Conservation (phyloP, 2,329 filamentous ascomycete genomes). For the Cladosporium sp. region DNA sequence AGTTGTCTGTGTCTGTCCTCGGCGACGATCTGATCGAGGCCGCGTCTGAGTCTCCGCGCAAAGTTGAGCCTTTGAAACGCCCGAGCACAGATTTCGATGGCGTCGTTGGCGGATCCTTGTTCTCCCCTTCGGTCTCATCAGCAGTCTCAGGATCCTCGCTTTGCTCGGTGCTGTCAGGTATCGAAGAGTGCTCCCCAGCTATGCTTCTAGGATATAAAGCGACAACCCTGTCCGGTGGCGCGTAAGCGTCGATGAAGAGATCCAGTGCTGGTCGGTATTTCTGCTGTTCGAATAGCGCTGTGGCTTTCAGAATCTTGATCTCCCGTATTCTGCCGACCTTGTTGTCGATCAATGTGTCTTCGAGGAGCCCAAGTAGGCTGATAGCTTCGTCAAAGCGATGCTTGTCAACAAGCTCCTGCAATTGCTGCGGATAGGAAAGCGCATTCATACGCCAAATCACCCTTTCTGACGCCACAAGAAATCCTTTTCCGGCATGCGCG, state of each 20-base stretch:
- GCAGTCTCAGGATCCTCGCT: slow-evolving; percentile 40
- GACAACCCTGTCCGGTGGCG: slow-evolving; percentile 83
- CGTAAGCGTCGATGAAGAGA: slow-evolving; percentile 82
- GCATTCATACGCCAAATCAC: slow-evolving; percentile 95
- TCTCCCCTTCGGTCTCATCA: slow-evolving; percentile 28
- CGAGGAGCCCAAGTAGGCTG: slow-evolving; percentile 79
- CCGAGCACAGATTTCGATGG: slow-evolving; percentile 41
- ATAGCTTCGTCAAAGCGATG: slow-evolving; percentile 83
- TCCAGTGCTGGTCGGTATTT: slow-evolving; percentile 84
- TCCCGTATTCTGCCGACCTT: slow-evolving; percentile 76
- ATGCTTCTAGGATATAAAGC: slow-evolving; percentile 76
- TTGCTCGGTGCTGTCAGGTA: slow-evolving; percentile 42
- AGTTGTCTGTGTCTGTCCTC: slow-evolving; percentile 51
- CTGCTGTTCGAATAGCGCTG: slow-evolving; percentile 70
- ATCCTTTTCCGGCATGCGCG: slow-evolving; percentile 94
- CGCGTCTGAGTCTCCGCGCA: slow-evolving; percentile 37
- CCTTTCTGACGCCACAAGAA: slow-evolving; percentile 85
- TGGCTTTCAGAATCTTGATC: slow-evolving; percentile 87
- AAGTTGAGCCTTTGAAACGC: slow-evolving; percentile 37
- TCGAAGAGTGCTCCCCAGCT: slow-evolving; percentile 68
- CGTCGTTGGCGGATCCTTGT: slow-evolving; percentile 28
- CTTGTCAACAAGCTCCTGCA: slow-evolving; percentile 70
- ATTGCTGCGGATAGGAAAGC: slow-evolving; percentile 82
- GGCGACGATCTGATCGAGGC: slow-evolving; percentile 56
- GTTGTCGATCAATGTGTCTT: slow-evolving; percentile 80